Evolutionary conservation across 2,329 filamentous ascomycete species (phyloP).

Genomic region (Hortaea werneckii): DNA sequence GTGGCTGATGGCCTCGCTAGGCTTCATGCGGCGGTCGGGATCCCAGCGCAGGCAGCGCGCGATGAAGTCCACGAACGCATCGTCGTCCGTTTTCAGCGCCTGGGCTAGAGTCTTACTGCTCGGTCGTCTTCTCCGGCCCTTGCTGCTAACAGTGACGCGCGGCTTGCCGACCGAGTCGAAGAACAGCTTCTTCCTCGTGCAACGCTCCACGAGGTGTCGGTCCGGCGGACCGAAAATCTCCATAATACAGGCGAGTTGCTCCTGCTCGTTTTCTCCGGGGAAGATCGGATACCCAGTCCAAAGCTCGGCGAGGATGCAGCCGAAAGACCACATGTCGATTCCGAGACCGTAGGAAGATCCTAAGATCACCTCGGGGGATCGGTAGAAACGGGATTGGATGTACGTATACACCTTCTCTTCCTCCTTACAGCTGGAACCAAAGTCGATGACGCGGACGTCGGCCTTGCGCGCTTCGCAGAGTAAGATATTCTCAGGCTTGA

Average conservation of each 20-base stretch:
- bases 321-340: constrained; percentile 98
- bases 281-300: constrained; percentile 96
- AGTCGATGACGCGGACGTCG: constrained; percentile 97
- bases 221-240: constrained; percentile 97
- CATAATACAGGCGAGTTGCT: constrained; percentile 98
- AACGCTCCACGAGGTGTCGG: constrained; percentile 96
- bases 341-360: constrained; percentile 97
- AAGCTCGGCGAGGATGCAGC: constrained; percentile 93
- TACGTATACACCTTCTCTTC: constrained; percentile 99
- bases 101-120: constrained; percentile 91
- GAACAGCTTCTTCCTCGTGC: constrained; percentile 93
- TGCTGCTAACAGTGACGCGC: constrained; percentile 85
- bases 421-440: constrained; percentile 94
- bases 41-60: constrained; percentile 88
- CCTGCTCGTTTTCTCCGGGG: constrained; percentile 96
- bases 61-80: constrained; percentile 90
- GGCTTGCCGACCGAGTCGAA: constrained; percentile 97
- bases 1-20: constrained; percentile 83
- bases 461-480: constrained; percentile 90
- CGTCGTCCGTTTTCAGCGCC: constrained; percentile 90
- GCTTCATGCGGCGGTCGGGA: constrained; percentile 78
- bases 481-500: constrained; percentile 95
- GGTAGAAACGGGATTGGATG: constrained; percentile 96
- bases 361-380: constrained; percentile 92
- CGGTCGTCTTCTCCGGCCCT: constrained; percentile 78